Conservation (phyloP, 768 basidiomycete genomes). For the Tulasnella sp. region DNA sequence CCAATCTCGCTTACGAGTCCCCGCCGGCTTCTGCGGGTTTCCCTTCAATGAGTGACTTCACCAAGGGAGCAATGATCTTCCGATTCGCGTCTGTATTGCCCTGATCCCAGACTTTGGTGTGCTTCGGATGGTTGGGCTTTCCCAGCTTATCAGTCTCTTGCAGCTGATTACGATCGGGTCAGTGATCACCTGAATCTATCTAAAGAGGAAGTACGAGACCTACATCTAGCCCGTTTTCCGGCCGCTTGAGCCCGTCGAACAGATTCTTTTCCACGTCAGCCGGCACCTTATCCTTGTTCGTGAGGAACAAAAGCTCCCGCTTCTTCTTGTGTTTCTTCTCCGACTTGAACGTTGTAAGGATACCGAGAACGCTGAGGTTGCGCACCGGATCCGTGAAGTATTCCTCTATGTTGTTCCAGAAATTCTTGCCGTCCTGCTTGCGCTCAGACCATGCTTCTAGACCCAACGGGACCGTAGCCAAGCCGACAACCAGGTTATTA, state of each 20-base stretch:
- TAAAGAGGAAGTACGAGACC: not conserved
- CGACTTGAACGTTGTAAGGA: constrained; percentile 67
- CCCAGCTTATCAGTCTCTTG: constrained; percentile 23
- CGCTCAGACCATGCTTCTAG: constrained; percentile 54
- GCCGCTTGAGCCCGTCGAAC: constrained; percentile 29
- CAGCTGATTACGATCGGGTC: constrained; percentile 15
- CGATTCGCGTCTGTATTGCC: constrained; percentile 58
- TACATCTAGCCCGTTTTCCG: constrained; percentile 29
- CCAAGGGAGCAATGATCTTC: constrained; percentile 62
- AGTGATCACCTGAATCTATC: not conserved
- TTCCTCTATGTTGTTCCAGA: constrained; percentile 40
- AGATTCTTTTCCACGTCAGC: constrained; percentile 26
- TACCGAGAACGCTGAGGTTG: constrained; percentile 63
- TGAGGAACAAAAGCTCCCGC: constrained; percentile 29
- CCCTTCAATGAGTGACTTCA: constrained; percentile 57
- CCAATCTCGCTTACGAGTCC: not conserved
- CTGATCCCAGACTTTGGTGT: constrained; percentile 59
- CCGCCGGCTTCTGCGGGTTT: not conserved
- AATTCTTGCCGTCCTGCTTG: constrained; percentile 42
- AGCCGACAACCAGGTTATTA: constrained; percentile 56
- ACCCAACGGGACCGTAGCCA: constrained; percentile 75
- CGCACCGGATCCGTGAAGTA: constrained; percentile 75
- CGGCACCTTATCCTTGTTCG: constrained; percentile 24
- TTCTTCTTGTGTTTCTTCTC: constrained; percentile 36
- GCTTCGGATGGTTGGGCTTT: constrained; percentile 35